Evolutionary conservation across 306 rosid genomes (phyloP).

Genomic region (Prunus davidiana): DNA sequence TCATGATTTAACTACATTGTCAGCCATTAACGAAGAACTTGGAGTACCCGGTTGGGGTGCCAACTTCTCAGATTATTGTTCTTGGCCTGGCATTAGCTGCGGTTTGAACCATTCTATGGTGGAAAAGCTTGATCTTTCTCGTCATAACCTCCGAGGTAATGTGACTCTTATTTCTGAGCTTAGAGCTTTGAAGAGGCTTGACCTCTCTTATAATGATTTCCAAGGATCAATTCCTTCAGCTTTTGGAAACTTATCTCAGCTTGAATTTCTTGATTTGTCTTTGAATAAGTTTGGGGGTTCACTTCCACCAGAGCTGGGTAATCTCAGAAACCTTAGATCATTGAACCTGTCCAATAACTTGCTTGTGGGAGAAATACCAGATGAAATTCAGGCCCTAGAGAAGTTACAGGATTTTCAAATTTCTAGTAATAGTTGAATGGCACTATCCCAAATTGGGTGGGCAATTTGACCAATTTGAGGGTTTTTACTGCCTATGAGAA

Average conservation of each 20-base stretch:
- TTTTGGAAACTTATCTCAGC: conserved; percentile 68
- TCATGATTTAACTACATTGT: conserved; percentile 55
- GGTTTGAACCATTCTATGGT: conserved; percentile 59
- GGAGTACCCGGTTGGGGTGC: conserved; percentile 78
- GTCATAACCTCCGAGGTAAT: conserved; percentile 75
- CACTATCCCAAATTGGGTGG: conserved; percentile 75
- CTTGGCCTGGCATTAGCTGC: conserved; percentile 84
- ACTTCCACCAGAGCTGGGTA: conserved; percentile 72
- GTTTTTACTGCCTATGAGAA: conserved; percentile 93
- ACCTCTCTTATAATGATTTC: conserved; percentile 75
- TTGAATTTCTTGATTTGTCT: conserved; percentile 86
- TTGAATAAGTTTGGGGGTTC: conserved; percentile 73
- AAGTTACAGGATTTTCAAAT: conserved; percentile 72
- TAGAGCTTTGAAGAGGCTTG: conserved; percentile 82
- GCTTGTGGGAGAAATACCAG: conserved; percentile 75
- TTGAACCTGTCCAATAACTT: conserved; percentile 81
- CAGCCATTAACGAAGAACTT: conserved; percentile 72
- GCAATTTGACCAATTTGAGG: conserved; percentile 72
- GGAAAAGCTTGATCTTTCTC: conserved; percentile 80
- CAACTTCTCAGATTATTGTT: conserved; percentile 64
- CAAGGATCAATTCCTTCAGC: conserved; percentile 69
- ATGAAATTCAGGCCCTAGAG: conserved; percentile 62
- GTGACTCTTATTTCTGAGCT: conserved; percentile 67
- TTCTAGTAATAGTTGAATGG: conserved; percentile 84
- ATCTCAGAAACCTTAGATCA: conserved; percentile 68